Percentiles rank a stretch among this genome's conserved stretches.
Evolutionary conservation across 805 yeast species (phyloP).

Genomic region (Pichia heedii): DNA sequence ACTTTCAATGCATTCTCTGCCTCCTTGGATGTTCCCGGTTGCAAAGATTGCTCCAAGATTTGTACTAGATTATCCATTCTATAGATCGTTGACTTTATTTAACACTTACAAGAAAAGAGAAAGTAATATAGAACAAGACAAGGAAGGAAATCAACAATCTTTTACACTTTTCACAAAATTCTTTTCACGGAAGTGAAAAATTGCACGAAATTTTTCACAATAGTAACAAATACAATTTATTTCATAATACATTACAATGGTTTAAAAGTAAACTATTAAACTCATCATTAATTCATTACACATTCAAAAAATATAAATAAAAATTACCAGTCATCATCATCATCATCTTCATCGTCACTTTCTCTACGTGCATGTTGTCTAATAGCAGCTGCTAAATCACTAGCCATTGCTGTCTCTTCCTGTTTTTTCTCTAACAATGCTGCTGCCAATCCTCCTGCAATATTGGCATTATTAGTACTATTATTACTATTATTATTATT

Average conservation of each 20-base stretch:
- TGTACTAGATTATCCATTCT: conserved; percentile 22
- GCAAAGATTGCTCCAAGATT: conserved; percentile 53
- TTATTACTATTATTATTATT: conserved; percentile 10
- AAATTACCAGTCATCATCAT: conserved; percentile 40
- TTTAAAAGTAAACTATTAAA: neutral
- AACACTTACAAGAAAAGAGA: neutral
- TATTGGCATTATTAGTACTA: conserved; percentile 9
- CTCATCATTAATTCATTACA: too few species aligned
- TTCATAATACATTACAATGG: neutral
- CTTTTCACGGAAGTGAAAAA: too few species aligned
- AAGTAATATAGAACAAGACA: neutral
- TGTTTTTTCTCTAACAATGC: conserved; percentile 57
- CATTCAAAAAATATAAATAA: too few species aligned
- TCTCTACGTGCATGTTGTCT: conserved; percentile 67
- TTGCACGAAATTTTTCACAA: too few species aligned
- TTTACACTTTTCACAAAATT: too few species aligned
- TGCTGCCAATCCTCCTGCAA: conserved; percentile 50
- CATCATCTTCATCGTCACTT: conserved; percentile 64
- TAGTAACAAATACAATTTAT: too few species aligned
- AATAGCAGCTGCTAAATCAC: conserved; percentile 84
- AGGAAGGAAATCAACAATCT: neutral
- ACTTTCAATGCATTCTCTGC: conserved; percentile 59
- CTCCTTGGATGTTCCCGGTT: conserved; percentile 52
- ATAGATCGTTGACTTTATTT: too few species aligned
- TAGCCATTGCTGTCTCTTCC: conserved; percentile 57